Conservation (phyloP, 495 filamentous ascomycete species). For the Penicillium diatomitis region DNA sequence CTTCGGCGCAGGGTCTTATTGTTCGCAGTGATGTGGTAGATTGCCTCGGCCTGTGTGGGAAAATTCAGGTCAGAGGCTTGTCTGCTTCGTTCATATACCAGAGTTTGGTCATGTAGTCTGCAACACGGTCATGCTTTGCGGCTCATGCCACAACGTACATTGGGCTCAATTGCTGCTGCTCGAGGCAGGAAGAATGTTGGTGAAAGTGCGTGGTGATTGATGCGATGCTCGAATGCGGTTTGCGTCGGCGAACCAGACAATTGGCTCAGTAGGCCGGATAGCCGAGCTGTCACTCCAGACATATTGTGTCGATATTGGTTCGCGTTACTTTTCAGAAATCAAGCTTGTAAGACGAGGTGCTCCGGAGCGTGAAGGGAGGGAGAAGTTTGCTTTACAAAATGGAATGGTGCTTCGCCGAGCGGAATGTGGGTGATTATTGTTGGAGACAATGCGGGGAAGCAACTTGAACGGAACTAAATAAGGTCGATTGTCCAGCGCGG, state of each 20-base stretch:
- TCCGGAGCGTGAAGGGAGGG: too few species aligned
- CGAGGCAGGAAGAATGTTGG: constrained; percentile 85
- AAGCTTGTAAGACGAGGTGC: too few species aligned
- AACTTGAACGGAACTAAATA: too few species aligned
- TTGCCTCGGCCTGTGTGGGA: constrained; percentile 55
- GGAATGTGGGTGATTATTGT: neutral
- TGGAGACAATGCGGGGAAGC: constrained; percentile 22
- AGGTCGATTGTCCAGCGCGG: too few species aligned
- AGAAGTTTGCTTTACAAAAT: too few species aligned
- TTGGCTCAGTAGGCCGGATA: constrained; percentile 55
- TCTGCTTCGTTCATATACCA: neutral
- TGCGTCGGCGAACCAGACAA: constrained; percentile 34
- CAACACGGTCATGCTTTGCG: too few species aligned
- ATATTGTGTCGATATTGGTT: constrained; percentile 20
- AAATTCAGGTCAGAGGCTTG: neutral
- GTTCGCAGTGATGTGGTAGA: constrained; percentile 82
- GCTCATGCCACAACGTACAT: constrained; percentile 38
- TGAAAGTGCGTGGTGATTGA: constrained; percentile 72
- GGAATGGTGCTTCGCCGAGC: too few species aligned
- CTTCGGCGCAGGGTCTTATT: constrained; percentile 59
- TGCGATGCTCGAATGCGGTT: constrained; percentile 34
- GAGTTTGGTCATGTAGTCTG: too few species aligned
- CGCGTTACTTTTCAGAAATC: neutral
- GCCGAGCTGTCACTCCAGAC: constrained; percentile 47
- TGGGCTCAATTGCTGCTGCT: constrained; percentile 82